Evolutionary conservation across 768 basidiomycete genomes (phyloP), one percentile per base, ranked within the genome.

Genomic region (Tephrocybe sp.): DNA sequence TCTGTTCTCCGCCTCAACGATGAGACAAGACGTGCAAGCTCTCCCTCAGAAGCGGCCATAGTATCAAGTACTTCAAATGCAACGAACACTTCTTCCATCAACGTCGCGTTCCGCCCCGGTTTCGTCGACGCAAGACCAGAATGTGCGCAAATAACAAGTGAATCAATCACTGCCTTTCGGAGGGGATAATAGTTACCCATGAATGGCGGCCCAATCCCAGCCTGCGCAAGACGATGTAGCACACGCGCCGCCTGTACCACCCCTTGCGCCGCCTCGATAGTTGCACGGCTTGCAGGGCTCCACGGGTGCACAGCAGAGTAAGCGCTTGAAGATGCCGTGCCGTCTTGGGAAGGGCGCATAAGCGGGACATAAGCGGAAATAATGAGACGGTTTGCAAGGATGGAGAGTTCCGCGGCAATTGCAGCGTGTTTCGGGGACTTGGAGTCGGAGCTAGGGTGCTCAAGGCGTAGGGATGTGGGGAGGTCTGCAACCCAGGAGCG

Each of bases 341-440:
- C 27, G 7, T 48, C 53, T 18, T 44, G 30, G 0, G 57, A 40
- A 8, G 59, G 59, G 3, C 73, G 69, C 52, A 89, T 64, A 65
- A 89, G 87, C 0, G 89, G 88, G n/a, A 82, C 60, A 61, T 84
- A 89, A 5, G 80, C 69, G 64, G 80, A 82, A 54, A 89, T 67
- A 46, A 87, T 70, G 44, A 90, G 61, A 31, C 80, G 67, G 55
- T 87, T 75, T 4, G 83, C 81, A 43, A 79, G 70, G 36, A 87
- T 76, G 1, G 76, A 74, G 41, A 89, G 66, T 55, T 87, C 56
- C 0, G 58, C 56, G 4, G 60, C 60, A 0, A 61, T 21, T 25
- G 45, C 44, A 82, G 65, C 78, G 79, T 32, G 77, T 75, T 59
- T 86, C 79, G 9, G 73, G 72, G 40, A 60, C 25, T 82, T 69